Base-by-base conservation (phyloP, 106 monocot genomes). In the Chionographis japonica region DNA sequence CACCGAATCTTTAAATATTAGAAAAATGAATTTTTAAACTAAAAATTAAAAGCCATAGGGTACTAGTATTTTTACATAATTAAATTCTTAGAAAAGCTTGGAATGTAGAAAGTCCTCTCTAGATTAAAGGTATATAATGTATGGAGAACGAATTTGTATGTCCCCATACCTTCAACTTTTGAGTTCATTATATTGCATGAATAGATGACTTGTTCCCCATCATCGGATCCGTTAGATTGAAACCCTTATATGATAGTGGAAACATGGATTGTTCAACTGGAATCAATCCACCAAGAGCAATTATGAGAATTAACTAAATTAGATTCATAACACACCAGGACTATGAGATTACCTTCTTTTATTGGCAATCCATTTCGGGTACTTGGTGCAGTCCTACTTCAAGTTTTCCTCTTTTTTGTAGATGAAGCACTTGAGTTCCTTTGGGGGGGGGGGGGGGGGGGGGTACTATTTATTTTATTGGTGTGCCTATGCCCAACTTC, bases 201-300 rank as follows among this genome's bases (percentile, higher is more conserved):
- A 50, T 60, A 53, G 61, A 78, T 58, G n/a, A n/a, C n/a, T n/a
- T n/a, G n/a, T n/a, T n/a, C n/a, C n/a, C n/a, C n/a, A n/a, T n/a
- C n/a, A n/a, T n/a, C n/a, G n/a, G n/a, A n/a, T n/a, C n/a, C n/a
- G n/a, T n/a, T n/a, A n/a, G n/a, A n/a, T n/a, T n/a, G n/a, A n/a
- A 50, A 73, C 62, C 54, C 68, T 46, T 73, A 38, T 67, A 68
- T 54, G 4, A 62, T 60, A 54, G 52, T 79, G 13, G 59, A 51
- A 67, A 72, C 58, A 42, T 78, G 79, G 40, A 79, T 68, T 56
- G 72, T 60, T 49, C 68, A 38, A 43, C 62, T 37, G 15, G 10
- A 79, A 18, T 72, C 79, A 79, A 72, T 62, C 79, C 73, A 72
- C 61, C 56, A 68, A 20, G 54, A 52, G 41, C 54, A 55, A 8